Conservation (phyloP, 2,329 filamentous ascomycete genomes). For the Plenodomus biglobosus region DNA sequence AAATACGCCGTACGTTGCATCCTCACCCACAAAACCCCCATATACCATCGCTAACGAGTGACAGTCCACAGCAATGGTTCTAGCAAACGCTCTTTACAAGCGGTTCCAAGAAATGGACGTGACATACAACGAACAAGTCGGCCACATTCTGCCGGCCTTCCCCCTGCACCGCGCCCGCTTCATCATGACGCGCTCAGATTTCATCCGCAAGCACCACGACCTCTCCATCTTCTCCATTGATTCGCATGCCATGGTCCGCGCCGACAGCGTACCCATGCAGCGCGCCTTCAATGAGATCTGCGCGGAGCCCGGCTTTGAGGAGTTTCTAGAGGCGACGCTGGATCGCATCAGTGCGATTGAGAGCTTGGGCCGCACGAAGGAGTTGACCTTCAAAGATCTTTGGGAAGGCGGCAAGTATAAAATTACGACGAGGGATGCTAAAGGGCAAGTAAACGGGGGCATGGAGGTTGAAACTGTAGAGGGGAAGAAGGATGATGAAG, state of each 20-base stretch:
- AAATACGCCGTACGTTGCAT: conserved; percentile 78
- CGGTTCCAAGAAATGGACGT: conserved; percentile 65
- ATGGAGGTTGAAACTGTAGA: conserved; percentile 39
- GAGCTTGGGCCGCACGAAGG: conserved; percentile 86
- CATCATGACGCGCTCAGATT: conserved; percentile 95
- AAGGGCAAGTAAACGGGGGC: conserved; percentile 31
- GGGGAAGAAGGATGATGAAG: conserved; percentile 30
- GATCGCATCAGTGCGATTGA: conserved; percentile 91
- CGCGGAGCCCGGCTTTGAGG: conserved; percentile 71
- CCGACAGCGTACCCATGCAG: conserved; percentile 95
- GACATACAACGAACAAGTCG: conserved; percentile 65
- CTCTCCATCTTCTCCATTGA: conserved; percentile 96
- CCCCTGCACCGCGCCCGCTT: conserved; percentile 53
- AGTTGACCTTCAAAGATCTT: conserved; percentile 92
- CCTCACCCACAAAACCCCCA: not conserved
- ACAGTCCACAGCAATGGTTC: conserved; percentile 85
- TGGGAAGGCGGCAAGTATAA: conserved; percentile 78
- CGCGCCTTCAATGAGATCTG: conserved; percentile 87
- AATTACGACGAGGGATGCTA: conserved; percentile 33
- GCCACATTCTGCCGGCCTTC: conserved; percentile 77
- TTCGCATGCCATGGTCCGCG: conserved; percentile 79
- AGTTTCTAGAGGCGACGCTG: conserved; percentile 79
- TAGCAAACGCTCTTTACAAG: conserved; percentile 89
- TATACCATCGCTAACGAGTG: not conserved
- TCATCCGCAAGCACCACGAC: conserved; percentile 89